Conservation (phyloP, 2,329 filamentous ascomycete species). For the Pleochaeta shiraiana region DNA sequence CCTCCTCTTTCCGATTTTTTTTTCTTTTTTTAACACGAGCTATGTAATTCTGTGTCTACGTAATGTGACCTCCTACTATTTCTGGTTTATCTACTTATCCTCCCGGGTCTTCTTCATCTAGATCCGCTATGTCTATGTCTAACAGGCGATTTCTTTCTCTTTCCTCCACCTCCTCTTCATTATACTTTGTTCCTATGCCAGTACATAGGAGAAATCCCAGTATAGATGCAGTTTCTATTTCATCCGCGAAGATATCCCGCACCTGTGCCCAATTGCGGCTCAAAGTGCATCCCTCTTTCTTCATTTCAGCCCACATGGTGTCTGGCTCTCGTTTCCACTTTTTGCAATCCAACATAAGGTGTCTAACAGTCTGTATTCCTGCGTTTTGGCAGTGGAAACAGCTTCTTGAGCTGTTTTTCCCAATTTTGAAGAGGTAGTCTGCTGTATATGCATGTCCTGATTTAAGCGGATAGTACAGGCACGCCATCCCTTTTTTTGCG, state of each 20-base stretch:
- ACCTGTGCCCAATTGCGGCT: background rate
- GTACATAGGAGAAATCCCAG: background rate
- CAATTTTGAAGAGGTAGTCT: too few relatives aligned
- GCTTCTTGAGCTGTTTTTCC: too few relatives aligned
- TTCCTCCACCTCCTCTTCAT: background rate
- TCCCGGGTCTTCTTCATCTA: background rate
- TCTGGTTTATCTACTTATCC: background rate
- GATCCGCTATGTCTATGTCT: background rate
- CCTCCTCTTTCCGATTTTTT: too few relatives aligned
- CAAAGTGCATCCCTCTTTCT: background rate
- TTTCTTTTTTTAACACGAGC: too few relatives aligned
- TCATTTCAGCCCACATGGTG: background rate
- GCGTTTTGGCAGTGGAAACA: background rate
- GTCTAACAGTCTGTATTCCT: background rate
- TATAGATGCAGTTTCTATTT: background rate
- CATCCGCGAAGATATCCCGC: background rate
- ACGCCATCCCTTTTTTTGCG: too few relatives aligned
- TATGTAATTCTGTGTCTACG: too few relatives aligned
- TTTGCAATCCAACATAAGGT: background rate
- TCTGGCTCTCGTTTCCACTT: background rate
- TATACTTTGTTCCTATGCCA: background rate
- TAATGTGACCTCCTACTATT: background rate
- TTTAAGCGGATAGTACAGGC: too few relatives aligned
- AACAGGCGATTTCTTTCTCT: background rate
- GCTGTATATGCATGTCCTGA: too few relatives aligned